These are phyloP conservation scores for Chrysanthemum seticuspe DNA, from an alignment of 129 eudicot species.

Conservation along the genomic window DNA sequence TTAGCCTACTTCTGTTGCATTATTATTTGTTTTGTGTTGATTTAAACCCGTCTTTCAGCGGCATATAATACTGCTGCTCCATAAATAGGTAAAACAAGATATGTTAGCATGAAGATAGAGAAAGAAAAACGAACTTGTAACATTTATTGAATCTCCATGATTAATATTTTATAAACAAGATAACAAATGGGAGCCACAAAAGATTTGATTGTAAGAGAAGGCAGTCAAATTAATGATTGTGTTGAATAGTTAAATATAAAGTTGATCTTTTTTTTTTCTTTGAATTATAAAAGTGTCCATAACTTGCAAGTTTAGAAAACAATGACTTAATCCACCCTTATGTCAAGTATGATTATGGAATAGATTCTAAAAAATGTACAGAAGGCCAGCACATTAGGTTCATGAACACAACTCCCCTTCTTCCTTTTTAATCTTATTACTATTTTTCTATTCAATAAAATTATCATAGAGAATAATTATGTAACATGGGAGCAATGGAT, in stretches of 20 bases:
- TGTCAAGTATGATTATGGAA: conserved; percentile 37
- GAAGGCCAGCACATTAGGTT: conserved; percentile 40
- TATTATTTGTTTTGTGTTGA: no score
- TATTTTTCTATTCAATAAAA: conserved; percentile 11
- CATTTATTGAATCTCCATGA: no score
- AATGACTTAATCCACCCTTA: conserved; percentile 31
- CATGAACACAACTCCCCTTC: conserved; percentile 34
- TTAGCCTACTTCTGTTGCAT: no score
- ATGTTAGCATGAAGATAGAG: no score
- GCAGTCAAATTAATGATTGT: conserved; percentile 31
- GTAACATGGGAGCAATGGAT: conserved; percentile 33
- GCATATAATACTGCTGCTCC: no score
- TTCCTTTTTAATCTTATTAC: conserved; percentile 14
- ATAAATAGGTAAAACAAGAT: no score
- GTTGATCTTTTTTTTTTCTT: not conserved
- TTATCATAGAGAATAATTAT: conserved; percentile 27
- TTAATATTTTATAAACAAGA: not conserved
- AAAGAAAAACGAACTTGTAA: no score
- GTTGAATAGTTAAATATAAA: conserved; percentile 15
- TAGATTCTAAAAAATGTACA: conserved; percentile 23
- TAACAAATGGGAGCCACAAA: conserved; percentile 29
- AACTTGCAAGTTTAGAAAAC: conserved; percentile 44
- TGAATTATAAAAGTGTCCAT: conserved; percentile 43
- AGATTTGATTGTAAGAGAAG: conserved; percentile 40
- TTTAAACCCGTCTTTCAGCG: no score